These are phyloP conservation scores for Trypanosoma cruzi DNA, from an alignment of 208 protist genomes.

Conservation along the genomic window DNA sequence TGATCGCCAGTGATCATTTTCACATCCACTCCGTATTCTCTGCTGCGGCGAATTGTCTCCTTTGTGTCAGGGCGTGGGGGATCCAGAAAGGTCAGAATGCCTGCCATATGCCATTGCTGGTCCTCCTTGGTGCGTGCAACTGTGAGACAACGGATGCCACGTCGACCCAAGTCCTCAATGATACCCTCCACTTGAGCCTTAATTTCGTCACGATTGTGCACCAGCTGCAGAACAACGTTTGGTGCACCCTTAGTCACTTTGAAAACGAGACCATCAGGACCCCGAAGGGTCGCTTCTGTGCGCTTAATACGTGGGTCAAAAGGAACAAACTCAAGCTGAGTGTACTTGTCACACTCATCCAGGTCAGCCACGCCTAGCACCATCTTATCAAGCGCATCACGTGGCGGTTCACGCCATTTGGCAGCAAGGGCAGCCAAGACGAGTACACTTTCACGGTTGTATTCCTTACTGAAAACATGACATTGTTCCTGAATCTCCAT, in stretches of 20 bases:
- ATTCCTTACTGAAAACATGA: conserved; percentile 68
- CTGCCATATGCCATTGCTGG: conserved; percentile 73
- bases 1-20: conserved; percentile 97
- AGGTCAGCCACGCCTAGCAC: conserved; percentile 73
- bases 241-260: conserved; percentile 90
- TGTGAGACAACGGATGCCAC: conserved; percentile 79
- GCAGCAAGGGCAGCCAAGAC: conserved; percentile 83
- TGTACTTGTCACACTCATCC: conserved; percentile 81
- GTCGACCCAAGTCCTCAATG: conserved; percentile 64
- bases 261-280: conserved; percentile 72
- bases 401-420: conserved; percentile 70
- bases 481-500: conserved; percentile 87
- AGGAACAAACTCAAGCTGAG: conserved; percentile 70
- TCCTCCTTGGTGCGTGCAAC: conserved; percentile 59
- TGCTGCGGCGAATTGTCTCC: conserved; percentile 80
- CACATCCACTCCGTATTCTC: conserved; percentile 90
- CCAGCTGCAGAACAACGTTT: conserved; percentile 79
- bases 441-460: conserved; percentile 59
- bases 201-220: conserved; percentile 79
- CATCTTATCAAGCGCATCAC: conserved; percentile 86
- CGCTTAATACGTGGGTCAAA: conserved; percentile 75
- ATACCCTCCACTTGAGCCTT: conserved; percentile 70
- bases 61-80: conserved; percentile 93
- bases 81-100: conserved; percentile 93
- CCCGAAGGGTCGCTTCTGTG: conserved; percentile 64